Conservation (phyloP, 2,329 filamentous ascomycete species). For the Penicillium psychrosexuale region DNA sequence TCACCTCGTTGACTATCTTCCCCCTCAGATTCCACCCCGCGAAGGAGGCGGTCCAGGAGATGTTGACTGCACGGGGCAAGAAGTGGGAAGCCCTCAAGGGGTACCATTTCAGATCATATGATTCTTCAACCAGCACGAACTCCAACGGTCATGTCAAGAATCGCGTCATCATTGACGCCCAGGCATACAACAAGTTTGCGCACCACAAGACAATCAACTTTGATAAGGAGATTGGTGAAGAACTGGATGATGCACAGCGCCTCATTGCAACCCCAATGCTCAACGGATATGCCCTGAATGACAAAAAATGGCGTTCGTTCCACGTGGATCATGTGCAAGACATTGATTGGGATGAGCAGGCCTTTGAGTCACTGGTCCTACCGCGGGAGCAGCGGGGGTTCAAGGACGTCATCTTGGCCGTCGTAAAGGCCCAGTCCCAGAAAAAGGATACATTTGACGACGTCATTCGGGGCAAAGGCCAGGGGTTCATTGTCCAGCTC, state of each 20-base stretch:
- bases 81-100: slow-evolving; percentile 49
- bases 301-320: slow-evolving; percentile 40
- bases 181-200: slow-evolving; percentile 48
- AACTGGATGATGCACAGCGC: slow-evolving; percentile 43
- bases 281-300: slow-evolving; percentile 49
- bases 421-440: slow-evolving; percentile 45
- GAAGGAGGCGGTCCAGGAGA: slow-evolving; percentile 36
- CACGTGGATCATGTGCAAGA: slow-evolving; percentile 39
- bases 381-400: slow-evolving; percentile 38
- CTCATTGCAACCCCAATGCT: slow-evolving; percentile 44
- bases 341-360: slow-evolving; percentile 46
- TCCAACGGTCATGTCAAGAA: slow-evolving; percentile 42
- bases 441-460: slow-evolving; percentile 47
- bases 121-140: slow-evolving; percentile 35
- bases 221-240: slow-evolving; percentile 7
- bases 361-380: slow-evolving; percentile 51
- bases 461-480: slow-evolving; percentile 52
- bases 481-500: slow-evolving; percentile 52
- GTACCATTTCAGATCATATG: slow-evolving; percentile 51
- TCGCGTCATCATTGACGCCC: slow-evolving; percentile 52
- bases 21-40: slow-evolving; percentile 48
- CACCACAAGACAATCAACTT: slow-evolving; percentile 36
- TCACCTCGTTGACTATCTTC: slow-evolving; percentile 42
- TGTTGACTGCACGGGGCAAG: slow-evolving; percentile 47
- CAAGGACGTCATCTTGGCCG: slow-evolving; percentile 49